Conservation (phyloP, 257 asterid genomes). For the Parsonsia alboflavescens region DNA sequence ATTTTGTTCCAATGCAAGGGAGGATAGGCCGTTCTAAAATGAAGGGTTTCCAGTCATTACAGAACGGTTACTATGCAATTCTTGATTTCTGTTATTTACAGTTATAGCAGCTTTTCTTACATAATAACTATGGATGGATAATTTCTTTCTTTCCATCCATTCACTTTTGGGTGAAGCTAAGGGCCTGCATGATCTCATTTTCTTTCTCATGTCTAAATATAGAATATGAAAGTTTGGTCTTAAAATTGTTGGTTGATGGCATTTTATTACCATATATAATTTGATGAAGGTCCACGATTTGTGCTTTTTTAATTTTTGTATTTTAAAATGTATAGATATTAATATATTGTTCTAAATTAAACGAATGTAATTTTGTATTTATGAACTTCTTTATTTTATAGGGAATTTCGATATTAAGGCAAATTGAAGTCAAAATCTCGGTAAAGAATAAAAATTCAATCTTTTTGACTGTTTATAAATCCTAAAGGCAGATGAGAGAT, state of each 20-base stretch:
- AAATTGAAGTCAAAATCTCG: not conserved
- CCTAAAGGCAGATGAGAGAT: too few species aligned
- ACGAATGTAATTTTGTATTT: too few species aligned
- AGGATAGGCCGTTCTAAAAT: conserved; percentile 13
- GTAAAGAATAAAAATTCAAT: too few species aligned
- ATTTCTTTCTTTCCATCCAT: not conserved
- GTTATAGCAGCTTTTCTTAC: not conserved
- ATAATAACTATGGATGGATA: not conserved
- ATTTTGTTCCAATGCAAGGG: not conserved
- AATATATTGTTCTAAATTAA: too few species aligned
- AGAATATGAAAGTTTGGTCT: not conserved
- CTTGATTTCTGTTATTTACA: conserved; percentile 5
- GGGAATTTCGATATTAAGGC: too few species aligned
- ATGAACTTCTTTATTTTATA: too few species aligned
- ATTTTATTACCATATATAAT: not conserved
- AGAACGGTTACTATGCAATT: conserved; percentile 13
- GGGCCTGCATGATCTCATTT: not conserved
- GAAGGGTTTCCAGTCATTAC: conserved; percentile 21
- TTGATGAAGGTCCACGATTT: too few species aligned
- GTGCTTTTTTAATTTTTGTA: too few species aligned
- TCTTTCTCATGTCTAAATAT: not conserved
- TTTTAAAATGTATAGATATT: too few species aligned
- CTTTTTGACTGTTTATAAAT: too few species aligned
- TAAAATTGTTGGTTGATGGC: not conserved
- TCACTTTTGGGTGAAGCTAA: not conserved